Evolutionary conservation across 495 filamentous ascomycete genomes (phyloP), one percentile per base, ranked within the genome.

Genomic region (Mycothermus thermophilus): DNA sequence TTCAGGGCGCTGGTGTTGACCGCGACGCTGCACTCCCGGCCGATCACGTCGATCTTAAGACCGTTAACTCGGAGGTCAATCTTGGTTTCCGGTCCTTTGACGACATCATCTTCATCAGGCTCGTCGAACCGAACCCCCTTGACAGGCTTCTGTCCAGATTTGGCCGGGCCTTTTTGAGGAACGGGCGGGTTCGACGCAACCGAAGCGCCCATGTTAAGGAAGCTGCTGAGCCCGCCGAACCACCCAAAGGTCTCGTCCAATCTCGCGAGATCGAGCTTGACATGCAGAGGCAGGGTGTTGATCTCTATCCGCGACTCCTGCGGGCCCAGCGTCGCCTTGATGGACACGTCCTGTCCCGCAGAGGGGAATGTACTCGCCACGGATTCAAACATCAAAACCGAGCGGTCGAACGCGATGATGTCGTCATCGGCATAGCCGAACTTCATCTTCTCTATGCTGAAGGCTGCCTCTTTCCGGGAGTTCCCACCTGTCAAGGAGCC

Each of bases 171-270:
- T 11, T 59, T 55, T 13, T 46, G 46, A 2, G 65, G 63, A 18
- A 69, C 63, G 0, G 77, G 77, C 7, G 72, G 66, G 37, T 74
- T 76, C 1, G 82, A 86, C 15, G 76, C 74, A 19, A 92, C 79
- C 1, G 87, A 95, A 43, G 71, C 83, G 32, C 85, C 77, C 42
- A 93, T 71, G 42, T 86, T 88, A 20, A 99, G 59, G 28, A 99
- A 80, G 40, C 84, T 84, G 49, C 88, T 95, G 13, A 99, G 61
- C 0, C 92, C 92, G 11, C 90, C 92, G 50, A 95, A 82, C 67
- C 82, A 86, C 20, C 74, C 71, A 33, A 96, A 71, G 4, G 79
- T 80, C 33, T 93, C 88, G 43, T 99, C 92, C 9, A 96, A 48
- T 25, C 70, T 74, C 41, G 78, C 77, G 8, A 94, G 63, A 55